Percentiles rank a stretch among this genome's conserved stretches.
Evolutionary conservation across 2,329 filamentous ascomycete genomes (phyloP).

Genomic region (Diaporthe vexans): DNA sequence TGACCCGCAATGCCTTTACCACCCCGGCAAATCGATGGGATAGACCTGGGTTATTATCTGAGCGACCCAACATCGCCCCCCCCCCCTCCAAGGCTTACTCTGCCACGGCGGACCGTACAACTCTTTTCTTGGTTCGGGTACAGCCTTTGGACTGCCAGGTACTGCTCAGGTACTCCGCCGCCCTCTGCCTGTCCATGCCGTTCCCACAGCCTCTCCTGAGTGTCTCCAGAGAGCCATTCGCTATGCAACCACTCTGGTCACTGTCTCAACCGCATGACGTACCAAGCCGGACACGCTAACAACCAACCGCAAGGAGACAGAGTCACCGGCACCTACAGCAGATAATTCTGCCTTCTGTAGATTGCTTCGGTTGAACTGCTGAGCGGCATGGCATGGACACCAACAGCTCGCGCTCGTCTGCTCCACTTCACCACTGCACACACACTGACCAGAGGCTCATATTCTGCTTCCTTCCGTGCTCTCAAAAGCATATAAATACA

Average conservation of each 20-base stretch:
- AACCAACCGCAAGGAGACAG: constrained; percentile 34
- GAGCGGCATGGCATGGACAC: constrained; percentile 34
- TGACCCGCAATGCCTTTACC: constrained; percentile 35
- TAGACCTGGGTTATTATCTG: constrained; percentile 35
- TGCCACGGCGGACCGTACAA: constrained; percentile 39
- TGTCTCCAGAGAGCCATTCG: constrained; percentile 20
- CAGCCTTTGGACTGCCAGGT: constrained; percentile 38
- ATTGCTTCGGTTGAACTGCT: constrained; percentile 30
- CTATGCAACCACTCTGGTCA: constrained; percentile 36
- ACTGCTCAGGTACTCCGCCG: constrained; percentile 37
- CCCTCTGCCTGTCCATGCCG: constrained; percentile 25
- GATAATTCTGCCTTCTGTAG: constrained; percentile 29
- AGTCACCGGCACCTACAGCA: constrained; percentile 26
- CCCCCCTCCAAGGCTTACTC: not conserved
- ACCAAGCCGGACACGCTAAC: constrained; percentile 40
- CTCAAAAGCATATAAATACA: constrained; percentile 39
- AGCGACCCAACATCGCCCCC: constrained; percentile 22
- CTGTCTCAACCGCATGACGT: constrained; percentile 37
- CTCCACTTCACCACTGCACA: constrained; percentile 38
- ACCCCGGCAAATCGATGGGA: constrained; percentile 39
- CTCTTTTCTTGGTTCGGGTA: constrained; percentile 37
- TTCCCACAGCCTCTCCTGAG: constrained; percentile 32
- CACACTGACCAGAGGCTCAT: constrained; percentile 39
- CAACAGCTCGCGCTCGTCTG: constrained; percentile 32
- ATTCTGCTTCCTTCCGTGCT: constrained; percentile 35